Evolutionary conservation across 2,329 filamentous ascomycete genomes (phyloP).

Genomic region (Ampelomyces quisqualis): DNA sequence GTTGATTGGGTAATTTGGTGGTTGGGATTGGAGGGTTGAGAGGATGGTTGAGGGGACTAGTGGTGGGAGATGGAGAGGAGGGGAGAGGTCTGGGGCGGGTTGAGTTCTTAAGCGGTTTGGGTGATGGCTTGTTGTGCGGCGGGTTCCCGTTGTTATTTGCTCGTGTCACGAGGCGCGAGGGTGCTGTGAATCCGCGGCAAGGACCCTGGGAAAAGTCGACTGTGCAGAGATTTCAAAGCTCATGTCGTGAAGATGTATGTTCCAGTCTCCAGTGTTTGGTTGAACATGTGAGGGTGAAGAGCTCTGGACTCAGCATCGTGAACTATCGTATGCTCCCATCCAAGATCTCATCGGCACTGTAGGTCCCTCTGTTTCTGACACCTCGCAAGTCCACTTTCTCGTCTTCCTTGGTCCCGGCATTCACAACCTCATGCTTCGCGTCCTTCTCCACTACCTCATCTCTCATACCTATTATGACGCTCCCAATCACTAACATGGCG

Average conservation of each 20-base stretch:
- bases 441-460: constrained; percentile 53
- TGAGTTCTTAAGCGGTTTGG: not conserved
- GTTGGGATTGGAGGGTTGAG: not conserved
- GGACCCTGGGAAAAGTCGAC: too few relatives aligned
- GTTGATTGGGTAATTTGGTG: not conserved
- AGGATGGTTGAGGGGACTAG: too few relatives aligned
- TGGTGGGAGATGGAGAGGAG: not conserved
- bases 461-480: constrained; percentile 73
- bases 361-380: constrained; percentile 22
- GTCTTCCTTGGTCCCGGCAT: constrained; percentile 16
- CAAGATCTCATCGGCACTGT: constrained; percentile 32
- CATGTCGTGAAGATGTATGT: not conserved
- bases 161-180: too few relatives aligned
- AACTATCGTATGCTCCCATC: too few relatives aligned
- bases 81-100: not conserved
- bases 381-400: constrained; percentile 34
- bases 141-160: not conserved
- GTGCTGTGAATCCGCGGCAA: too few relatives aligned
- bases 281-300: too few relatives aligned
- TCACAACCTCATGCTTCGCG: constrained; percentile 21
- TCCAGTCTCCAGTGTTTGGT: too few relatives aligned
- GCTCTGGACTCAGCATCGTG: too few relatives aligned
- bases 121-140: not conserved
- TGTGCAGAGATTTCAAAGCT: too few relatives aligned
- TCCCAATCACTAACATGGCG: constrained; percentile 69